A percentile compares a stretch with the other conserved stretches of the same genome.
phyloP scores from a whole-genome alignment of 768 basidiomycete species.

The Pholiota molesta region DNA sequence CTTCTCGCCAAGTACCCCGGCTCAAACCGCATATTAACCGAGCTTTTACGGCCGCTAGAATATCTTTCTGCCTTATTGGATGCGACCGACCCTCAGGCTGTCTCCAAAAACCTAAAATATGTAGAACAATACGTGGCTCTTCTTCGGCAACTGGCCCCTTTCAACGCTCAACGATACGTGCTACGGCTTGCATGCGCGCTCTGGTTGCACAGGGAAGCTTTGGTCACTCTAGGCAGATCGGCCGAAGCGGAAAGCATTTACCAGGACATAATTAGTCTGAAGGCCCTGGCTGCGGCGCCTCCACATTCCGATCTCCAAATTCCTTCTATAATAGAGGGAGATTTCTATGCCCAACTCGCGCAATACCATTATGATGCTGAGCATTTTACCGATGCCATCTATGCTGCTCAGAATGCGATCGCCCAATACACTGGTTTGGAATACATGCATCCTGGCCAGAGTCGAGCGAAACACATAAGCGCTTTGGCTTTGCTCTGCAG shows the following conservation, averaged over 20 bases:
- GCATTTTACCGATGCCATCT: neutral
- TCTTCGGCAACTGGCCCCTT: neutral
- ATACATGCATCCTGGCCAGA: neutral
- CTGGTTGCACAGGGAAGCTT: neutral
- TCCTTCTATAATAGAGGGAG: neutral
- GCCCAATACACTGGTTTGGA: conserved; percentile 1
- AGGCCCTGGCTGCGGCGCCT: neutral
- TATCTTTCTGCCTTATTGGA: too few species aligned
- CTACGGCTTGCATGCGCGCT: neutral
- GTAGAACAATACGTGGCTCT: neutral
- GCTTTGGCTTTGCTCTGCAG: neutral
- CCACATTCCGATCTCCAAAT: neutral
- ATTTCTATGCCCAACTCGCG: neutral
- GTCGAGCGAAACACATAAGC: neutral
- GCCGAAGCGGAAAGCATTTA: neutral
- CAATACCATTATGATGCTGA: neutral
- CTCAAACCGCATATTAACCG: too few species aligned
- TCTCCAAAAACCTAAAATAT: neutral
- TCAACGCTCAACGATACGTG: neutral
- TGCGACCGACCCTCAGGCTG: neutral
- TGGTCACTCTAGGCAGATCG: neutral
- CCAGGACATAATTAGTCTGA: neutral
- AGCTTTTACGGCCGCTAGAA: too few species aligned
- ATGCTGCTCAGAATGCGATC: neutral
- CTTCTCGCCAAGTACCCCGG: neutral